Conservation (phyloP, 2,329 filamentous ascomycete genomes). For the Arthrobotrys musiformis region DNA sequence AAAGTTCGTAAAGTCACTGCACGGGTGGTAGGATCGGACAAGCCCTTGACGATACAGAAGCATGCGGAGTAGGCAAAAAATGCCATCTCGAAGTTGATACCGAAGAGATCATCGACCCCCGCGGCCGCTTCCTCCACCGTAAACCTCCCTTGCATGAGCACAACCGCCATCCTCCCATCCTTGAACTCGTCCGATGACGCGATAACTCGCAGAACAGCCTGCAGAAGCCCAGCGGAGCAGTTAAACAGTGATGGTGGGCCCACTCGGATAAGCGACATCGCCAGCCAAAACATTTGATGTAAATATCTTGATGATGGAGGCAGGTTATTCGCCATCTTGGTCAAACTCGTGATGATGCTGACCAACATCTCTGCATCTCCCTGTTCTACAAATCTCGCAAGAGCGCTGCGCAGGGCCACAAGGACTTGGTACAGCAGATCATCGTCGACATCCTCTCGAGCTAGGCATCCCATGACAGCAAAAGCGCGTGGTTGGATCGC, state of each 20-base stretch:
- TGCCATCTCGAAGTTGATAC: conserved; percentile 72
- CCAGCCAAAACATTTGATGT: conserved; percentile 76
- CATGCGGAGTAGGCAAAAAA: conserved; percentile 76
- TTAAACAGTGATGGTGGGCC: conserved; percentile 74
- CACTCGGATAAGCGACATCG: conserved; percentile 73
- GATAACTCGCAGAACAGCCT: conserved; percentile 74
- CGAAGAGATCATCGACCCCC: conserved; percentile 73
- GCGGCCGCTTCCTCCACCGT: conserved; percentile 73
- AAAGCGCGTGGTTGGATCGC: conserved; percentile 77
- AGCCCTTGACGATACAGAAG: conserved; percentile 72
- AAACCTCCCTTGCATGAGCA: conserved; percentile 71
- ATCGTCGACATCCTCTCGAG: conserved; percentile 77
- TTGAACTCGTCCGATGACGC: conserved; percentile 71
- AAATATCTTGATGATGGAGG: conserved; percentile 75
- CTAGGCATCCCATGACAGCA: conserved; percentile 76
- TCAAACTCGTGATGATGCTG: conserved; percentile 74
- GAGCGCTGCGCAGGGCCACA: conserved; percentile 73
- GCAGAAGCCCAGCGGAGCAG: conserved; percentile 73
- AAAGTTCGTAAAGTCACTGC: conserved; percentile 71
- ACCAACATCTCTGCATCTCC: conserved; percentile 75
- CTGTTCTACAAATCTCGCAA: conserved; percentile 73
- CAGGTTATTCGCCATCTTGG: conserved; percentile 77
- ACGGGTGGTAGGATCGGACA: conserved; percentile 73
- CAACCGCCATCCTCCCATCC: conserved; percentile 70
- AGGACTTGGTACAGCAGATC: conserved; percentile 77